phyloP scores from a whole-genome alignment of 176 grass and related monocot species.

The Raddia guianensis region DNA sequence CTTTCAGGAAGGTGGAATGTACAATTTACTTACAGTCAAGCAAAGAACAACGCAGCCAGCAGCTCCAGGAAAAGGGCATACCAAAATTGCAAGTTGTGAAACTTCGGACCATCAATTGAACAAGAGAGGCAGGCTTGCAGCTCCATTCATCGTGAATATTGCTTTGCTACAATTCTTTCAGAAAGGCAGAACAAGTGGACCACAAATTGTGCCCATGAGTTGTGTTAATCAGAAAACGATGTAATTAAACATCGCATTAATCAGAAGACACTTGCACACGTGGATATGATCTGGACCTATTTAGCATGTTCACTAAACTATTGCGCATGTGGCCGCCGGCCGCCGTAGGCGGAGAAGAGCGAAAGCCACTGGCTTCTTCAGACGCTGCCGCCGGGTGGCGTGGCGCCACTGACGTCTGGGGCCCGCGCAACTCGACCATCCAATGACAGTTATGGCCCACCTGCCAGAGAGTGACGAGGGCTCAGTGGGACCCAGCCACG shows the following conservation, averaged over 20 bases:
- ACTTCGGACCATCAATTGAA: slow-evolving; percentile 81
- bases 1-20: slow-evolving; percentile 13
- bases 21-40: slow-evolving; percentile 74
- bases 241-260: too few species aligned
- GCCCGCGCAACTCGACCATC: background rate
- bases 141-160: slow-evolving; percentile 47
- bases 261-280: too few species aligned
- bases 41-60: slow-evolving; percentile 77
- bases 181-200: background rate
- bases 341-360: background rate
- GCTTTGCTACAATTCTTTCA: background rate
- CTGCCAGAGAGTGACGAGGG: background rate
- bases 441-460: background rate
- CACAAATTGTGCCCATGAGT: too few species aligned
- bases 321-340: background rate
- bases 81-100: slow-evolving; percentile 83
- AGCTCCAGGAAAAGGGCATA: slow-evolving; percentile 89
- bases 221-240: too few species aligned
- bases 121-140: slow-evolving; percentile 90
- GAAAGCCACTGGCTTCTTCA: background rate
- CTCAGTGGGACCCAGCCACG: background rate
- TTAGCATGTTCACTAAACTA: too few species aligned
- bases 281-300: too few species aligned
- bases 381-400: background rate
- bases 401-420: background rate